These are phyloP conservation scores for Salvia sclarea DNA, from an alignment of 305 asterid genomes.

Conservation along the genomic window DNA sequence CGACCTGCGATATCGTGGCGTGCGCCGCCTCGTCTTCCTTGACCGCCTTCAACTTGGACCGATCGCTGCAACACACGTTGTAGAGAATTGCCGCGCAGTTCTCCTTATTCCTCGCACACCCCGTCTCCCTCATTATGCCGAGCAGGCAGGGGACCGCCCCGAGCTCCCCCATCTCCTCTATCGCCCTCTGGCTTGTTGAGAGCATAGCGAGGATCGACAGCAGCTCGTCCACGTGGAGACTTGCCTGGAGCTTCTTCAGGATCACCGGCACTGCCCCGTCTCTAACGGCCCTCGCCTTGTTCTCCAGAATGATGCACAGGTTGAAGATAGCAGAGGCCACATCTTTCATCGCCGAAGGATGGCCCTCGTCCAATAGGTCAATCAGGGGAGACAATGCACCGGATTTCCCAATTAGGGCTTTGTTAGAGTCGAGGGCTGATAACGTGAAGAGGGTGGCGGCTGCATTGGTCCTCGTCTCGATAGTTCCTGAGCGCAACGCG, in stretches of 20 bases:
- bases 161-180: constrained; percentile 46
- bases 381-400: constrained; percentile 46
- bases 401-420: constrained; percentile 42
- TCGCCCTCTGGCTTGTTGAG: constrained; percentile 42
- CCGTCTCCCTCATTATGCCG: constrained; percentile 36
- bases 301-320: constrained; percentile 43
- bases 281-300: constrained; percentile 41
- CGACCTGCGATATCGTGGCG: constrained; percentile 52
- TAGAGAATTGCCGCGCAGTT: constrained; percentile 44
- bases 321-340: constrained; percentile 46
- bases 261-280: constrained; percentile 48
- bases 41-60: constrained; percentile 44
- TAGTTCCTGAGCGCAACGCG: constrained; percentile 40
- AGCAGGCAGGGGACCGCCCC: constrained; percentile 45
- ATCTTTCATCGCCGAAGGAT: constrained; percentile 43
- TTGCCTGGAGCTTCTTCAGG: constrained; percentile 36
- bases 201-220: constrained; percentile 50
- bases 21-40: constrained; percentile 37
- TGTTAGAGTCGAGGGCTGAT: constrained; percentile 49
- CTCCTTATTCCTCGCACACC: constrained; percentile 46
- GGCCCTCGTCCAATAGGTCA: constrained; percentile 41
- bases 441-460: constrained; percentile 55
- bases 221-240: constrained; percentile 45
- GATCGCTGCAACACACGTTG: constrained; percentile 38
- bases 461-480: constrained; percentile 45